These are phyloP conservation scores for Nowakowskiella sp. DNA, from an alignment of 192 early-diverging fungal species.

Conservation along the genomic window DNA sequence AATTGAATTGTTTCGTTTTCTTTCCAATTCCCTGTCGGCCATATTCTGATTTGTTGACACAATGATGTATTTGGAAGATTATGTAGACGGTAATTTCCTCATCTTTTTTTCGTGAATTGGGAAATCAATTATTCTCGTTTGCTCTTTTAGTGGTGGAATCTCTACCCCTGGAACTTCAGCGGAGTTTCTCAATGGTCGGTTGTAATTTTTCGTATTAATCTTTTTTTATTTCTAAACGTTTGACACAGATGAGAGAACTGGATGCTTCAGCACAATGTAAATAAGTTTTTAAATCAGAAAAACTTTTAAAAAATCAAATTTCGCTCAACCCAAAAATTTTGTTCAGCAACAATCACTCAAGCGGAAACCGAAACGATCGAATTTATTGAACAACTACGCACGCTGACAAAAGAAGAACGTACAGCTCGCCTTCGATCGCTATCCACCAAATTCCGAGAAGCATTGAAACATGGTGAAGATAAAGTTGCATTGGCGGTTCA, in stretches of 20 bases:
- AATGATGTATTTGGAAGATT: slow-evolving; percentile 87
- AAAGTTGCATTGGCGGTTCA: slow-evolving; percentile 89
- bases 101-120: background rate
- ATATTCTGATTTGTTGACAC: no score
- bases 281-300: background rate
- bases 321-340: background rate
- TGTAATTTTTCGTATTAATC: background rate
- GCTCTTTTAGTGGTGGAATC: slow-evolving; percentile 23
- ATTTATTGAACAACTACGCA: slow-evolving; percentile 58
- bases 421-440: slow-evolving; percentile 45
- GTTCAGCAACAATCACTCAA: slow-evolving; percentile 46
- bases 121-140: background rate
- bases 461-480: slow-evolving; percentile 81
- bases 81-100: slow-evolving; percentile 69
- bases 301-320: background rate
- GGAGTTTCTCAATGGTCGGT: slow-evolving; percentile 73
- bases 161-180: slow-evolving; percentile 40
- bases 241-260: slow-evolving; percentile 73
- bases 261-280: slow-evolving; percentile 69
- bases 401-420: slow-evolving; percentile 40
- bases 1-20: no score
- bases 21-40: no score
- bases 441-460: slow-evolving; percentile 56
- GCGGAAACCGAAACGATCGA: slow-evolving; percentile 58
- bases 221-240: background rate